A percentile compares a stretch with the other conserved stretches of the same genome.
Conservation (phyloP, 179 eudicot genomes). For the Patellifolia procumbens region DNA sequence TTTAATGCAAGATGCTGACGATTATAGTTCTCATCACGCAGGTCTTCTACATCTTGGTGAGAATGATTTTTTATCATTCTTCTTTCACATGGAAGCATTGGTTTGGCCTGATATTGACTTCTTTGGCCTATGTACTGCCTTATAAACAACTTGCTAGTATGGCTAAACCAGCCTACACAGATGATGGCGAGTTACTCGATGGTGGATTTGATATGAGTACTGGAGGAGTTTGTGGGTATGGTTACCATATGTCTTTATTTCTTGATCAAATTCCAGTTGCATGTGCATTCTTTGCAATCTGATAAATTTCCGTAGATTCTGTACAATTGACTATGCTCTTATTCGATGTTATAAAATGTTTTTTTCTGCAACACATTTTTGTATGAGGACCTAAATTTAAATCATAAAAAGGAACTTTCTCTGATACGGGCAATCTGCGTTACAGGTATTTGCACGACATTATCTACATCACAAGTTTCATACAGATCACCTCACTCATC, state of each 20-base stretch:
- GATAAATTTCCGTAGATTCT: neutral
- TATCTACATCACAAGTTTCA: conserved; percentile 78
- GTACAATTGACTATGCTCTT: neutral
- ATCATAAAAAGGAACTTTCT: neutral
- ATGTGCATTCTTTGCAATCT: neutral
- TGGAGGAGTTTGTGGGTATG: conserved; percentile 88
- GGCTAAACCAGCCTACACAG: conserved; percentile 72
- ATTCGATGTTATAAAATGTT: neutral
- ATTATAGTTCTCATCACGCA: conserved; percentile 23
- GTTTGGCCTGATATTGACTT: conserved; percentile 65
- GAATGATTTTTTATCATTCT: conserved; percentile 60
- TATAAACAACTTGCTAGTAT: conserved; percentile 80
- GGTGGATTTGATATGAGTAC: conserved; percentile 96
- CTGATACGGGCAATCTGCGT: conserved; percentile 9
- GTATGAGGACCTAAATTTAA: neutral
- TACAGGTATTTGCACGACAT: conserved; percentile 91
- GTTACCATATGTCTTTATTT: conserved; percentile 10
- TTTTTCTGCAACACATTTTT: neutral
- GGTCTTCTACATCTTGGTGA: conserved; percentile 63
- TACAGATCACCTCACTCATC: conserved; percentile 73
- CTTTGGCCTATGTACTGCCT: conserved; percentile 59
- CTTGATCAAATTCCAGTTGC: neutral
- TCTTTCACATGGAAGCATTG: conserved; percentile 79
- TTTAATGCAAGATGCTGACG: conserved; percentile 7
- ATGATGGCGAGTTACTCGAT: conserved; percentile 77